Evolutionary conservation across 768 basidiomycete species (phyloP).

Genomic region (Boletus subcaerulescens): DNA sequence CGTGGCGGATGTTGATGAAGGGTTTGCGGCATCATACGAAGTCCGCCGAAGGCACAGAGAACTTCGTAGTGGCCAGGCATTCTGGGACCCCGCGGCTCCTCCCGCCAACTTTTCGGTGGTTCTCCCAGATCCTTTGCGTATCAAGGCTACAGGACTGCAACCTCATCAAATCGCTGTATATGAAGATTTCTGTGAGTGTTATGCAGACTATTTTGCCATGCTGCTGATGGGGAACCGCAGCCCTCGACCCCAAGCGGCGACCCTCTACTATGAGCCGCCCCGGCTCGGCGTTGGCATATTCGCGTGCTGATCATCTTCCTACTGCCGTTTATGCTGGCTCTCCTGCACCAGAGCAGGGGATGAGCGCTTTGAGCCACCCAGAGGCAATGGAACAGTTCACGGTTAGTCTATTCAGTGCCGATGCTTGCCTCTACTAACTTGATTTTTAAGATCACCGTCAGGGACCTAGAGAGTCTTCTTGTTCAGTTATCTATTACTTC

Average conservation of each 20-base stretch:
- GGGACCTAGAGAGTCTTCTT: constrained; percentile 81
- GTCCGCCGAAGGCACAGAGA: constrained; percentile 84
- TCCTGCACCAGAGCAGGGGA: constrained; percentile 55
- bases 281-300: constrained; percentile 67
- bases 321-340: constrained; percentile 55
- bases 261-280: constrained; percentile 55
- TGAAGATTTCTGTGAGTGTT: constrained; percentile 80
- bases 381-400: constrained; percentile 90
- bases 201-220: not conserved
- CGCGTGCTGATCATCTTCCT: constrained; percentile 43
- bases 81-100: constrained; percentile 84
- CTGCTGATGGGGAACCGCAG: constrained; percentile 28
- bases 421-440: constrained; percentile 3
- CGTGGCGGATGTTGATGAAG: constrained; percentile 88
- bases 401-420: constrained; percentile 38
- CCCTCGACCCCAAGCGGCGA: constrained; percentile 56
- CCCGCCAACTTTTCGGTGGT: constrained; percentile 64
- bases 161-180: constrained; percentile 84
- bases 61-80: constrained; percentile 68
- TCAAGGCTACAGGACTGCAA: constrained; percentile 80
- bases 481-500: constrained; percentile 70
- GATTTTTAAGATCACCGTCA: constrained; percentile 20
- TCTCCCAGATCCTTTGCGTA: constrained; percentile 86
- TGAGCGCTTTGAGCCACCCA: constrained; percentile 57
- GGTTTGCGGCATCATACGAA: constrained; percentile 78